Conservation (phyloP, 2,329 filamentous ascomycete species). For the Colletotrichum sp. region DNA sequence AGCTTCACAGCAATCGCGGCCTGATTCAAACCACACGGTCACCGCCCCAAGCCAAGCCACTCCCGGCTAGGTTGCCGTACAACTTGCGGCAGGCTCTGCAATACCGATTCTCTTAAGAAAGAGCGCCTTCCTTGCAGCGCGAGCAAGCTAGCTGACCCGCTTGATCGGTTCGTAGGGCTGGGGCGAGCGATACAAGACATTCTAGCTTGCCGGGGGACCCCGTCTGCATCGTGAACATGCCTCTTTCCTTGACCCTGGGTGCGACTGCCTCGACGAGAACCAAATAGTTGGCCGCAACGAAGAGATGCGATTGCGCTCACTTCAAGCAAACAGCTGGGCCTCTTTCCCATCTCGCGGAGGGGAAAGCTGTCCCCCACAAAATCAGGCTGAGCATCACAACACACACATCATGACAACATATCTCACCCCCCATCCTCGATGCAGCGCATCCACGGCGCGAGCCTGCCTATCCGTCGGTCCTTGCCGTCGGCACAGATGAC, state of each 20-base stretch:
- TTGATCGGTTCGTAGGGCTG: background rate
- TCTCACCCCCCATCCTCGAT: background rate
- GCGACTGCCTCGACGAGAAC: background rate
- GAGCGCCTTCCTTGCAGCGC: background rate
- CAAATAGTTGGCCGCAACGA: background rate
- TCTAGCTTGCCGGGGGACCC: background rate
- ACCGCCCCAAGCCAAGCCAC: background rate
- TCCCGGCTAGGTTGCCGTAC: background rate
- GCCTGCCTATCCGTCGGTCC: background rate
- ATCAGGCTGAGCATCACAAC: background rate
- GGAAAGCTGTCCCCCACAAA: background rate
- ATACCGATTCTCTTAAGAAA: background rate
- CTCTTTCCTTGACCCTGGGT: background rate
- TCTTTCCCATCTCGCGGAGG: background rate
- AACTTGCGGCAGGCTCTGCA: background rate
- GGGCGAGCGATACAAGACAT: background rate
- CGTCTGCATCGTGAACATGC: background rate
- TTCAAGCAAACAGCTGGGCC: background rate
- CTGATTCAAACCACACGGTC: background rate
- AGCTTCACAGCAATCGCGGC: background rate
- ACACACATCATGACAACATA: background rate
- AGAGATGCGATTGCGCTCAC: background rate
- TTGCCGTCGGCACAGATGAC: background rate
- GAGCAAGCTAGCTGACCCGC: background rate
- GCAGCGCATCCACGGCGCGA: background rate